Conservation (phyloP, 352 stramenopile species). For the Aphanomyces invadans region DNA sequence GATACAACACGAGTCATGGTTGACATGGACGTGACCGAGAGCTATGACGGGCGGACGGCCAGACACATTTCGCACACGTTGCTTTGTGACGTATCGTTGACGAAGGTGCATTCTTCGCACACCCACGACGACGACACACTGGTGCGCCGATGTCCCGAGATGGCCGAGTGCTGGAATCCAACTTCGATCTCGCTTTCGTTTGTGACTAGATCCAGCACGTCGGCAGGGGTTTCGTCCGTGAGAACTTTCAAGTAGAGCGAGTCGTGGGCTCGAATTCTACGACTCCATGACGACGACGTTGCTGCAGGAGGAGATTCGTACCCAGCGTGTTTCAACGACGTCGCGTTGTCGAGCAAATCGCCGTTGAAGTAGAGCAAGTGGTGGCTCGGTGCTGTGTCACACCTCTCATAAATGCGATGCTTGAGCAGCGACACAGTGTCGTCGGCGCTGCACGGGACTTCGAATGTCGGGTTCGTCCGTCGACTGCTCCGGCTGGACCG, state of each 20-base stretch:
- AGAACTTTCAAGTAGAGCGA: slow-evolving; percentile 56
- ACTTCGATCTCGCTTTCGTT: slow-evolving; percentile 45
- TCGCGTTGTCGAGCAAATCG: slow-evolving; percentile 41
- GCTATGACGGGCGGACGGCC: no score
- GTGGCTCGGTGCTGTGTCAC: slow-evolving; percentile 53
- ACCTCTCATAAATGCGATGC: slow-evolving; percentile 63
- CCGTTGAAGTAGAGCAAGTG: slow-evolving; percentile 69
- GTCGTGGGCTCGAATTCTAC: slow-evolving; percentile 65
- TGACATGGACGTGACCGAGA: no score
- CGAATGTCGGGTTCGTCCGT: slow-evolving; percentile 41
- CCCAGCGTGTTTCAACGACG: slow-evolving; percentile 56
- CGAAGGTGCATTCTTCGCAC: slow-evolving; percentile 58
- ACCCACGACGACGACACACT: slow-evolving; percentile 44
- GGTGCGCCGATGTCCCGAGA: slow-evolving; percentile 29
- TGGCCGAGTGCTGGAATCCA: slow-evolving; percentile 65
- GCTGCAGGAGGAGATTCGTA: slow-evolving; percentile 29
- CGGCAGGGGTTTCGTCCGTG: slow-evolving; percentile 46
- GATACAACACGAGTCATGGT: no score
- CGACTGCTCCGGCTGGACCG: slow-evolving; percentile 57
- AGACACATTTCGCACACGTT: slow-evolving; percentile 68
- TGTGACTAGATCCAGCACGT: slow-evolving; percentile 29
- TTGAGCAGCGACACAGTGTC: slow-evolving; percentile 75
- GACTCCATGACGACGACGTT: slow-evolving; percentile 1
- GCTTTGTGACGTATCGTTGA: slow-evolving; percentile 51
- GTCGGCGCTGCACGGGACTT: slow-evolving; percentile 43